Conservation (phyloP, 2,329 filamentous ascomycete genomes). For the Teratosphaeria zuluensis region DNA sequence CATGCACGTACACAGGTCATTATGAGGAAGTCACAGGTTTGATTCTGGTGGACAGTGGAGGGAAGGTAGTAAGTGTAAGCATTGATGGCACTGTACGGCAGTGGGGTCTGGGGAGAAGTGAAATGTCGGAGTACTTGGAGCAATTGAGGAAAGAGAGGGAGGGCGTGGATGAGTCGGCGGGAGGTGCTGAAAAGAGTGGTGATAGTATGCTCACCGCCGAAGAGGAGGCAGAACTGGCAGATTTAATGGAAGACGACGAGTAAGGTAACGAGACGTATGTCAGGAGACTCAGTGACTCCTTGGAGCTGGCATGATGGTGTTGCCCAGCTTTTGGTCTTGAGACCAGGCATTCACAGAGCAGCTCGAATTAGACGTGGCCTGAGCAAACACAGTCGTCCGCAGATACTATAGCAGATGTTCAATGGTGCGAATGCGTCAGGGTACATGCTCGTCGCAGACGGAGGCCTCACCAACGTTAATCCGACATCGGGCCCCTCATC, state of each 20-base stretch:
- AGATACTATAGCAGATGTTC: too few species aligned
- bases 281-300: background rate
- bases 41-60: constrained; percentile 46
- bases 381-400: too few species aligned
- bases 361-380: background rate
- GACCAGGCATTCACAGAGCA: constrained; percentile 1
- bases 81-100: constrained; percentile 82
- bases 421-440: too few species aligned
- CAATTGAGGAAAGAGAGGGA: constrained; percentile 43
- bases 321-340: constrained; percentile 8
- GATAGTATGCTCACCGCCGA: constrained; percentile 63
- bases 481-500: background rate
- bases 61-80: constrained; percentile 63
- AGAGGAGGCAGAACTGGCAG: constrained; percentile 86
- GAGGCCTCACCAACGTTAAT: background rate
- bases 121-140: constrained; percentile 47
- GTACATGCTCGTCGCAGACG: background rate
- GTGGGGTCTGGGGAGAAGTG: constrained; percentile 62
- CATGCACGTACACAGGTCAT: constrained; percentile 54
- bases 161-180: constrained; percentile 15
- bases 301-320: background rate
- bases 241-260: constrained; percentile 66
- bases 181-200: constrained; percentile 32
- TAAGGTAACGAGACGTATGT: background rate
- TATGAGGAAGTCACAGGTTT: constrained; percentile 88